Evolutionary conservation across 257 asterid genomes (phyloP), one percentile per base, ranked within the genome.

Genomic region (Salvia hispanica): DNA sequence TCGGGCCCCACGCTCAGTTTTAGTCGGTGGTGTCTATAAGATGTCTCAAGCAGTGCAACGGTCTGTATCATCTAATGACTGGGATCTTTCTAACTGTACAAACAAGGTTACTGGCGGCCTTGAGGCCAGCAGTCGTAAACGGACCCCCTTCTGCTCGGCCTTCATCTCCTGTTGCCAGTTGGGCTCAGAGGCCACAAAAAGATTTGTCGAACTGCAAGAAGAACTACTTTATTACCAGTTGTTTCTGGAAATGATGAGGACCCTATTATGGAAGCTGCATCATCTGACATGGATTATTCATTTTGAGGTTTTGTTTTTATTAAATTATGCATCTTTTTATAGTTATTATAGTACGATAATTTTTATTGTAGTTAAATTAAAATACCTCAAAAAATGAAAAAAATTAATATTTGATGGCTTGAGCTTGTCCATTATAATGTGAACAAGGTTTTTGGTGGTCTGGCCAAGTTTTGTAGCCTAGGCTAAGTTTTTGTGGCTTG

Each of bases 131-230:
- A 84, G 85, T 74, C 95, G 93, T 8, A 89, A 89, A 74, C 89
- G 92, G 70, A 83, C n/a, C 92, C 43, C 80, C 92, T 64, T 82
- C 96, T 33, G 62, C 83, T 54, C 83, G 91, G 68, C 82, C 98
- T 73, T 78, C 95, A 60, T 92, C 98, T 25, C 96, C 98, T 50
- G 96, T 86, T 70, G 88, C 88, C 70, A 90, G 78, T 40, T 91
- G 95, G 96, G 90, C 78, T 74, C 96, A 89, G 80, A 87, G 91
- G 77, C 91, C 93, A 39, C 98, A n/a, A 92, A 58, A 89, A 87
- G 76, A 83, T 75, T 62, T 84, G 96, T 62, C 87, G 98, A 64
- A 81, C 98, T 18, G 90, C 91, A 33, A 86, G 96, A 74, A 87
- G 96, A 78, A 83, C 88, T 52, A 86, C 85, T 79, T 80, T 87